Evolutionary conservation across 208 protist species (phyloP).

Genomic region (Crithidia fasciculata): DNA sequence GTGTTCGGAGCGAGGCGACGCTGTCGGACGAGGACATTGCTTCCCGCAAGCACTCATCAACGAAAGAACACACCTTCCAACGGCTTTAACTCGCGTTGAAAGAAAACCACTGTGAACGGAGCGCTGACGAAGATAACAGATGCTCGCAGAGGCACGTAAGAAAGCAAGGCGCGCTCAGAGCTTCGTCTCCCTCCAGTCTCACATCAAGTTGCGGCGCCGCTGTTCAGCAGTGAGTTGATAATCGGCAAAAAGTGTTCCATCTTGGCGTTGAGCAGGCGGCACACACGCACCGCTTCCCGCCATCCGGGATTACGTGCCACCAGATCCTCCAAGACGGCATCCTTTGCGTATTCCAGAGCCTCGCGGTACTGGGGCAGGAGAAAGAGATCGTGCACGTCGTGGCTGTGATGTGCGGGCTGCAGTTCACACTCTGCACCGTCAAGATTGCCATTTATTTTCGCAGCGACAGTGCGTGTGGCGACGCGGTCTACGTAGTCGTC

Average conservation of each 20-base stretch:
- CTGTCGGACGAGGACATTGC: too few species aligned
- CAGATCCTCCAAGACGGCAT: background rate
- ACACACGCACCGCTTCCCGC: constrained; percentile 5
- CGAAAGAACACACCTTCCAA: too few species aligned
- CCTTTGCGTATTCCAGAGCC: background rate
- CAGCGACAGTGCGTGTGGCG: background rate
- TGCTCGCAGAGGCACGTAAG: too few species aligned
- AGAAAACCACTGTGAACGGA: too few species aligned
- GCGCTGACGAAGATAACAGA: too few species aligned
- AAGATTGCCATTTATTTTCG: too few species aligned
- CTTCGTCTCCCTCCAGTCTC: too few species aligned
- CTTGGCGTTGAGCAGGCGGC: constrained; percentile 2
- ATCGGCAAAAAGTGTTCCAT: background rate
- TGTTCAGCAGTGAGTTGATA: background rate
- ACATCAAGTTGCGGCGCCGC: background rate
- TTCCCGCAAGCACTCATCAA: too few species aligned
- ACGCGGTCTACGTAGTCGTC: background rate
- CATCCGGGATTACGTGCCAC: background rate
- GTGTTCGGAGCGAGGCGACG: too few species aligned
- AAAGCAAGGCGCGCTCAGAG: too few species aligned
- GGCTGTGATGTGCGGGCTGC: background rate
- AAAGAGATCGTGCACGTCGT: background rate
- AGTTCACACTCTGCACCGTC: too few species aligned
- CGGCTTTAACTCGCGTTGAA: too few species aligned
- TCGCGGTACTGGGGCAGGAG: background rate